phyloP scores from a whole-genome alignment of 306 rosid species.

The Cucumis cinereus region DNA sequence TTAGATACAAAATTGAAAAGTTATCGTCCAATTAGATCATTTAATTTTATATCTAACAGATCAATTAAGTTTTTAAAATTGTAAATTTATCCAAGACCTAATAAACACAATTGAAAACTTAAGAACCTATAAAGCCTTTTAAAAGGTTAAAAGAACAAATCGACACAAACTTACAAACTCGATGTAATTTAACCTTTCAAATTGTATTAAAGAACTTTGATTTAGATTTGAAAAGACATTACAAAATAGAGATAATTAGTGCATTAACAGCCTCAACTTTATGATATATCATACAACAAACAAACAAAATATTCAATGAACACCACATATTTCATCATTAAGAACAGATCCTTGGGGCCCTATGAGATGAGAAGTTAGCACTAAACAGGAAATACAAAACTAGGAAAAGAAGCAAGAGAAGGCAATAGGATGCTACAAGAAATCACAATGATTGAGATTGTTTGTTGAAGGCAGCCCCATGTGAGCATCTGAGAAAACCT shows the following conservation, averaged over 20 bases:
- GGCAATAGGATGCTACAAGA: not conserved
- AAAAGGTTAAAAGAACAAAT: too few relatives aligned
- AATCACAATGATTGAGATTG: not conserved
- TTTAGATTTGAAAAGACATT: not conserved
- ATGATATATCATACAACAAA: not conserved
- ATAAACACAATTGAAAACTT: too few relatives aligned
- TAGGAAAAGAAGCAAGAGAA: not conserved
- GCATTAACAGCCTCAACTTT: not conserved
- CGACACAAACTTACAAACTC: too few relatives aligned
- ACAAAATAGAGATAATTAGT: not conserved
- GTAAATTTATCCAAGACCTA: too few relatives aligned
- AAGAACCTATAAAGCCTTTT: too few relatives aligned
- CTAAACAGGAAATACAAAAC: not conserved
- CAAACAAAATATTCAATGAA: not conserved
- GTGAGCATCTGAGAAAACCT: slow-evolving; percentile 8
- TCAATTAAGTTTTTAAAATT: too few relatives aligned
- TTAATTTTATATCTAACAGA: too few relatives aligned
- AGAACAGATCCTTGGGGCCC: not conserved
- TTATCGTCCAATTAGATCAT: too few relatives aligned
- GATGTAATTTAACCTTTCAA: too few relatives aligned
- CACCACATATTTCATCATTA: not conserved
- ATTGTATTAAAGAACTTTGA: too few relatives aligned
- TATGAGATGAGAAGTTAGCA: not conserved
- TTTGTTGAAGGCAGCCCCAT: not conserved
- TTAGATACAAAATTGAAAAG: too few relatives aligned